These are phyloP conservation scores for Collybia sordida DNA, from an alignment of 768 basidiomycete genomes.

Conservation along the genomic window DNA sequence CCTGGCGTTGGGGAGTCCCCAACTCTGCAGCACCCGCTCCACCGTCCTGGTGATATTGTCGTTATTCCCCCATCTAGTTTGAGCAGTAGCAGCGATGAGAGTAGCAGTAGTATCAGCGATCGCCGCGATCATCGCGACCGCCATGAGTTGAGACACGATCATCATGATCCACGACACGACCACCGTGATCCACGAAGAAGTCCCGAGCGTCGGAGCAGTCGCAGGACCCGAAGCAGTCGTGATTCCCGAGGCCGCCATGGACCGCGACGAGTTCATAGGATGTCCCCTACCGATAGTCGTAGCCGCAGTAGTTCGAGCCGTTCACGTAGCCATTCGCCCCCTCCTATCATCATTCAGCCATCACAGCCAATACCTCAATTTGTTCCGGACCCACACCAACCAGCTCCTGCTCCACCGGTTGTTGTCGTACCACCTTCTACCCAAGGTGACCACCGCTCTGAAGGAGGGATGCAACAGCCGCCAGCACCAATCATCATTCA, in stretches of 20 bases:
- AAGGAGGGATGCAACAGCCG: neutral
- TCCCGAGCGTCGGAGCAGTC: neutral
- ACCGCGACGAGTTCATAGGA: constrained; percentile 8
- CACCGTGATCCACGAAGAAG: neutral
- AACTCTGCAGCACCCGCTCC: constrained; percentile 2
- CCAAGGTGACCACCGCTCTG: neutral
- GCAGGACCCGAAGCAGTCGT: constrained; percentile 16
- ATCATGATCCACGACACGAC: too few species aligned
- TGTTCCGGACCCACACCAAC: neutral
- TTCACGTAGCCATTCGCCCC: neutral
- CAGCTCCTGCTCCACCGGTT: neutral
- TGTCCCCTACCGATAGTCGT: constrained; percentile 3
- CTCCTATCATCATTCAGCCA: neutral
- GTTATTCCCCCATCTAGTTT: constrained; percentile 3
- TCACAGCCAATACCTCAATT: neutral
- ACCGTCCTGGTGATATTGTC: constrained; percentile 11
- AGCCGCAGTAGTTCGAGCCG: constrained; percentile 2
- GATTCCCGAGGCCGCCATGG: constrained; percentile 9
- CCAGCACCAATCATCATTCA: constrained; percentile 4
- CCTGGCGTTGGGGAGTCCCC: constrained; percentile 7
- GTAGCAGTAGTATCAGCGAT: neutral
- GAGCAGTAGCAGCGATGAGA: neutral
- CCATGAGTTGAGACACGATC: neutral
- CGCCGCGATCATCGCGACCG: constrained; percentile 1
- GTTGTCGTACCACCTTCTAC: neutral